Evolutionary conservation across 2,329 filamentous ascomycete species (phyloP).

Genomic region (Colletotrichum magnum): DNA sequence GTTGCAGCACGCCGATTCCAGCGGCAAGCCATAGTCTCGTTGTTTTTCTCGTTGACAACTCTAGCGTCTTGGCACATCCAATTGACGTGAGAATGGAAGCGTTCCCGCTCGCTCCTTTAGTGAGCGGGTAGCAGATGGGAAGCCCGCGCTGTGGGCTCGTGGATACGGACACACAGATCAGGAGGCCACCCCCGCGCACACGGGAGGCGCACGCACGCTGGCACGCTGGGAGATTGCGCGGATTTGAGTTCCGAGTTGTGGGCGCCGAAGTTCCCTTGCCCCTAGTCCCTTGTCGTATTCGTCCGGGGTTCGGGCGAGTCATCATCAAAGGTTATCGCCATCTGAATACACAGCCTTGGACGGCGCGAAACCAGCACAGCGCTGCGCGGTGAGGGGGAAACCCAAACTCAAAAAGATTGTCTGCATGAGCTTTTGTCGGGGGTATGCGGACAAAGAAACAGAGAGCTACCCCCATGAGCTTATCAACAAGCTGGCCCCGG

Average conservation of each 20-base stretch:
- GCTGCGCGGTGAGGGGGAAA: conserved; percentile 21
- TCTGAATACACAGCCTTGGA: not conserved
- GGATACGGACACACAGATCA: not conserved
- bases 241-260: too few relatives aligned
- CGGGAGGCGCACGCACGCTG: not conserved
- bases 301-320: conserved; percentile 22
- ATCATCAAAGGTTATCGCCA: conserved; percentile 21
- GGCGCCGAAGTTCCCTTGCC: too few relatives aligned
- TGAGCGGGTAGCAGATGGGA: not conserved
- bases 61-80: not conserved
- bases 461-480: conserved; percentile 7
- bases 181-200: not conserved
- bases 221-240: too few relatives aligned
- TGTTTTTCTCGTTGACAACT: not conserved
- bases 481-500: conserved; percentile 8
- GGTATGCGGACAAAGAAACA: not conserved
- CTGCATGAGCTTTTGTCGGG: not conserved
- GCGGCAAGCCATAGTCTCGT: not conserved
- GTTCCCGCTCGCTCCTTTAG: not conserved
- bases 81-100: not conserved
- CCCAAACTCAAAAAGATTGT: conserved; percentile 1
- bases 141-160: not conserved
- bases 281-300: not conserved
- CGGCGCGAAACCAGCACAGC: conserved; percentile 19
- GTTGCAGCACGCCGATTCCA: not conserved